Base-by-base conservation (phyloP, 2,329 filamentous ascomycete genomes). In the Diaporthe sp. region DNA sequence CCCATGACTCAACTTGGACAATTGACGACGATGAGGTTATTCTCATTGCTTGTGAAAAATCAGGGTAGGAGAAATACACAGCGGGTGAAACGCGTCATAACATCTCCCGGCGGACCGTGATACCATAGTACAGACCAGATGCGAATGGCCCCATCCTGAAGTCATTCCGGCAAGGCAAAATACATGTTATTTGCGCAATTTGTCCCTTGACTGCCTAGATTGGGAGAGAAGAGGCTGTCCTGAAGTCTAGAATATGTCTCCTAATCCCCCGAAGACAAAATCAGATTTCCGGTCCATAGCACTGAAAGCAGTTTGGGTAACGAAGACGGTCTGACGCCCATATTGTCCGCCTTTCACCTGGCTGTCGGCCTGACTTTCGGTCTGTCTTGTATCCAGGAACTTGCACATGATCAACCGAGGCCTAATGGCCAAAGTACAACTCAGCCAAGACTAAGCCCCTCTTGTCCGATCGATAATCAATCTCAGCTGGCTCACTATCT, bases 1-100 rank as follows among this genome's bases (percentile, higher is more conserved):
- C 10, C 37, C 31, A 70, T 70, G 49, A 70, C 49, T 70, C 62
- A 55, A 51, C n/a, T 19, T 28, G 31, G 65, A 39, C 22, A 42
- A 22, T 10, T 4, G 15, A 68, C 28, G 8, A 28, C 5, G 22
- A 42, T 42, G 49, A 55, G n/a, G 49, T 19, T 55, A 42, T 55
- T 55, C 31, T 51, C 31, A 68, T 9, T 34, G n/a, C 10, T 12
- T 13, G 1, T 13, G 31, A 34, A 0, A n/a, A 5, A 8, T 6
- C n/a, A 12, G 61, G 15, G 13, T 8, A 53, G 19, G 22, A 49
- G 8, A 25, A 6, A 42, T 37, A 28, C 65, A 28, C 31, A 25
- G 22, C 39, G 25, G 25, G n/a, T 53, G 65, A 68, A 55, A 68
- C 65, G 22, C 31, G 22, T 17, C 28, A 39, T 39, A 19, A 7